These are phyloP conservation scores for Monosporascus sp. DNA, from an alignment of 2,329 filamentous ascomycete genomes.

Conservation along the genomic window DNA sequence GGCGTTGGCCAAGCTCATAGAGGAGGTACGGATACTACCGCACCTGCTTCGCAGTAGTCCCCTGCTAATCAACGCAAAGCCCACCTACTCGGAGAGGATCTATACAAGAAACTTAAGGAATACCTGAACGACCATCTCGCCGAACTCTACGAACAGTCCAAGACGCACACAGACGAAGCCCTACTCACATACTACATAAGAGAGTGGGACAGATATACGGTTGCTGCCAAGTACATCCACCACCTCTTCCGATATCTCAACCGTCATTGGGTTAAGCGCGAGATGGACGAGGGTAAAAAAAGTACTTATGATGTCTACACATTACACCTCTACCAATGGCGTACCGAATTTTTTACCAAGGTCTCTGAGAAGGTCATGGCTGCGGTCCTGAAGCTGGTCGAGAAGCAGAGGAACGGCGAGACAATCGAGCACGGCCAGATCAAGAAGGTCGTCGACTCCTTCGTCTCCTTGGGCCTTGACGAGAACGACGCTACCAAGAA, in stretches of 20 bases:
- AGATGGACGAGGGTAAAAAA: constrained; percentile 99
- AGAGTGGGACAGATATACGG: constrained; percentile 95
- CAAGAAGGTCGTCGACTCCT: constrained; percentile 94
- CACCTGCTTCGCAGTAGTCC: constrained; percentile 3
- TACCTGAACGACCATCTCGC: constrained; percentile 77
- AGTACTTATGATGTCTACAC: constrained; percentile 98
- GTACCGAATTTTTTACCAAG: constrained; percentile 78
- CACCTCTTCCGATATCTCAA: constrained; percentile 96
- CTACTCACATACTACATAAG: constrained; percentile 89
- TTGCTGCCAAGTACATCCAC: constrained; percentile 94
- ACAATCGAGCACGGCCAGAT: constrained; percentile 97
- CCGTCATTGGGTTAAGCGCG: constrained; percentile 96
- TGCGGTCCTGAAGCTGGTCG: constrained; percentile 87
- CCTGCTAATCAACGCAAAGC: constrained; percentile 45
- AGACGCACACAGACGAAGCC: constrained; percentile 81
- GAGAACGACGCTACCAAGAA: constrained; percentile 90
- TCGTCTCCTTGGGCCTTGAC: constrained; percentile 89
- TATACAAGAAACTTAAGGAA: constrained; percentile 84
- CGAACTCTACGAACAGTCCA: constrained; percentile 65
- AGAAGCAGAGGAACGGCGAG: constrained; percentile 95
- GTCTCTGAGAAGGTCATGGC: constrained; percentile 90
- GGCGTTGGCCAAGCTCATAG: constrained; percentile 53
- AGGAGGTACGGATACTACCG: constrained; percentile 52
- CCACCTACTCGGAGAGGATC: constrained; percentile 89
- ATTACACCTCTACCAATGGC: constrained; percentile 92